These are phyloP conservation scores for Euphorbia pulcherrima DNA, from an alignment of 345 rosid species.

Conservation along the genomic window DNA sequence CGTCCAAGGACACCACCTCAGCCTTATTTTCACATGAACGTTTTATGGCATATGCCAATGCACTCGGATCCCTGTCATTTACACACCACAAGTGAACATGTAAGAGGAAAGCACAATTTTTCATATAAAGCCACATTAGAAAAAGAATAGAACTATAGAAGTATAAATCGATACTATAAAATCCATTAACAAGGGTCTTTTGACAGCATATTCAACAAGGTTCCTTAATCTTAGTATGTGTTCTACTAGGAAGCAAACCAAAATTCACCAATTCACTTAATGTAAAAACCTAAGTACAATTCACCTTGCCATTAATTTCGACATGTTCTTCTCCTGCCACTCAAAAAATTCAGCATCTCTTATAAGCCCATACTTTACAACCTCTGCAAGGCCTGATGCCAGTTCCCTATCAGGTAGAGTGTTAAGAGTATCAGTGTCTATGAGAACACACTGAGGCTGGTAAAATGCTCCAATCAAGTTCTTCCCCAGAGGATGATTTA, in stretches of 20 bases:
- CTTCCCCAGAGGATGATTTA: constrained; percentile 90
- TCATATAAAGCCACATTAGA: too few relatives aligned
- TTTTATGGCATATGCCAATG: constrained; percentile 86
- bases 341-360: constrained; percentile 90
- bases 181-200: neutral
- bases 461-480: constrained; percentile 96
- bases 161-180: neutral
- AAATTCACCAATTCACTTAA: neutral
- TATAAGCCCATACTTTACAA: constrained; percentile 91
- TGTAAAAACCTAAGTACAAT: neutral
- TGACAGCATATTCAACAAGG: neutral
- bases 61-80: constrained; percentile 71
- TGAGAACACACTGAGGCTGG: constrained; percentile 92
- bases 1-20: constrained; percentile 94
- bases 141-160: too few relatives aligned
- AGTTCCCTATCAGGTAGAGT: constrained; percentile 88
- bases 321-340: constrained; percentile 93
- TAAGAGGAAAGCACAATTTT: neutral
- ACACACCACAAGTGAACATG: constrained; percentile 2
- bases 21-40: constrained; percentile 97
- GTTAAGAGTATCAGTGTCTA: constrained; percentile 83
- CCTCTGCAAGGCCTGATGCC: constrained; percentile 94
- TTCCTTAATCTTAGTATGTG: neutral
- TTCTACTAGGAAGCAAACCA: neutral
- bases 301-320: constrained; percentile 73